These are phyloP conservation scores for Beta corolliflora DNA, from an alignment of 179 eudicot species.

Conservation along the genomic window DNA sequence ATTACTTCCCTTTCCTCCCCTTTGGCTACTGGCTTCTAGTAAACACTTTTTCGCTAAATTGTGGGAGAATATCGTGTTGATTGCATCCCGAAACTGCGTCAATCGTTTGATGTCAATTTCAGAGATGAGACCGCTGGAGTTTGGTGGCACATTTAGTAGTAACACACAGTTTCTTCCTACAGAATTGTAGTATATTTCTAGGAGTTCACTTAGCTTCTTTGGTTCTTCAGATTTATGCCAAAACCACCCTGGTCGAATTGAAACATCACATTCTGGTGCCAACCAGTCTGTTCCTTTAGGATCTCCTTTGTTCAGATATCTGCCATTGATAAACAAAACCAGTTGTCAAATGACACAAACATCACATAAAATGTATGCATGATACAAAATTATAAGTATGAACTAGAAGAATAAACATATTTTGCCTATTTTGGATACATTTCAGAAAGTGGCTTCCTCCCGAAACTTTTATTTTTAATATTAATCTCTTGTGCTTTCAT, in stretches of 20 bases:
- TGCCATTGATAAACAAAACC: slow-evolving; percentile 22
- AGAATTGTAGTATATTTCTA: slow-evolving; percentile 78
- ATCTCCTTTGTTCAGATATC: slow-evolving; percentile 81
- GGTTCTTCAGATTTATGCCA: slow-evolving; percentile 82
- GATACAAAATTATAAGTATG: not conserved
- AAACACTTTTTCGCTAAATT: slow-evolving; percentile 58
- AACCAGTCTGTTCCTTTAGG: slow-evolving; percentile 83
- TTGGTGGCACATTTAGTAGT: slow-evolving; percentile 85
- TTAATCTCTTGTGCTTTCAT: too few species aligned
- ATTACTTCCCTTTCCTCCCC: slow-evolving; percentile 55
- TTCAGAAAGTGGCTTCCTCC: not conserved
- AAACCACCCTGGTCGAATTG: slow-evolving; percentile 84
- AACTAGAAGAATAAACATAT: not conserved
- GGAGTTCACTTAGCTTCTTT: slow-evolving; percentile 58
- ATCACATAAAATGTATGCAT: not conserved
- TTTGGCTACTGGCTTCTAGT: slow-evolving; percentile 60
- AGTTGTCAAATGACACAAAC: not conserved
- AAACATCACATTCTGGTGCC: slow-evolving; percentile 91
- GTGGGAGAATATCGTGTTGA: slow-evolving; percentile 56
- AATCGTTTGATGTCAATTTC: slow-evolving; percentile 51
- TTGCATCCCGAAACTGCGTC: slow-evolving; percentile 55
- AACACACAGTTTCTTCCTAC: slow-evolving; percentile 83
- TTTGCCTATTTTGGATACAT: not conserved
- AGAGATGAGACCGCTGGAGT: slow-evolving; percentile 72
- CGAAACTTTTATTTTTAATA: too few species aligned